Base-by-base conservation (phyloP, 768 basidiomycete species). In the Ramaria sp. region DNA sequence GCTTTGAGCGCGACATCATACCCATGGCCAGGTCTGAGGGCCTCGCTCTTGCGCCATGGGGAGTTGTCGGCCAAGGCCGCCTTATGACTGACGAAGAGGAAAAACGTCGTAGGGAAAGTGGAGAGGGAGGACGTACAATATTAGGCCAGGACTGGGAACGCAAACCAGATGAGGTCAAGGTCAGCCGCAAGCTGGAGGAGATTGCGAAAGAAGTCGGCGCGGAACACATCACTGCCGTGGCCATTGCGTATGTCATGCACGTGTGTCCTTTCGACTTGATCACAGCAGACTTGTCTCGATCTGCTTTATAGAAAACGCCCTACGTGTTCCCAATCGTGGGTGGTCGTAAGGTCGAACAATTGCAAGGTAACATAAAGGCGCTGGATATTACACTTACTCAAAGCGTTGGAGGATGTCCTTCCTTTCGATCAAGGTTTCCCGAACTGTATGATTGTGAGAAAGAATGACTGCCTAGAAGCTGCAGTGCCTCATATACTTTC, bases 281-380 rank as follows among this genome's bases (percentile, higher is more conserved):
- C 6, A 53, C 24, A 1, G 27, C 19, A 19, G 6, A 10, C 51
- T 13, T 1, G 19, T 53, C 30, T 27, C 2, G 30, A 53, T 33
- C 4, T 6, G 24, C 7, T 31, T 11, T 20, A 53, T 63, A 79
- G 46, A 82, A 80, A 64, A 70, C 75, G 4, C 73, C 75, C 0
- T 78, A 71, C 53, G 76, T 78, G 0, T 80, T 81, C 67, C 77
- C 78, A 0, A 70, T 80, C 58, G 64, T 80, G 27, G 78, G 78
- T 3, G 75, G 77, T 0, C 71, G 78, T 51, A 82, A 79, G 61
- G 66, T 78, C 41, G 77, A 78, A 63, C 76, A 82, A 33, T 64
- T 82, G 24, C 48, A 68, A 45, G 71, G 72, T 43, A 83, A 81
- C 62, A 56, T 81, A 19, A 72, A 80, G 61, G 78, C 79, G 2